Evolutionary conservation across 441 rosid genomes (phyloP), one percentile per base, ranked within the genome.

Genomic region (Eutrema salsugineum): DNA sequence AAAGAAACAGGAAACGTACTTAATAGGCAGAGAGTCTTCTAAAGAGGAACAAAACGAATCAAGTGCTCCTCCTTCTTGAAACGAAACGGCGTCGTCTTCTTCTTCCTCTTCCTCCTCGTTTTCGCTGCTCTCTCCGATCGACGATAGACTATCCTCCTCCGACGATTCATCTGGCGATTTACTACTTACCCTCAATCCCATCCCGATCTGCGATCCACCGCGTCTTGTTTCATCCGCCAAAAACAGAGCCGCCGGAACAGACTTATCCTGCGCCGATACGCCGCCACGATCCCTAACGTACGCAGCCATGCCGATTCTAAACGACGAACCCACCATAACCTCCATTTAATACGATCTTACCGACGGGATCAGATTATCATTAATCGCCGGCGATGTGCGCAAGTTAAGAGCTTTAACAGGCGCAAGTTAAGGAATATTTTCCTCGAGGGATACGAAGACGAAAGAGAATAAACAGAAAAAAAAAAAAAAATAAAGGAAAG

Each of bases 11-110:
- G 1, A 5, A 47, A 77, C 85, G 71, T 63, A 90, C 98, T 91
- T 91, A 67, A 81, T 73, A 0, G 96, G 97, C 3, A 91, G 94
- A 58, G 91, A 83, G 16, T 91, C 97, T 76, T 87, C 94, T 7
- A 93, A 51, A 35, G 88, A 80, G 50, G 77, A 75, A 30, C 65
- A 79, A 49, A 93, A 55, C 28, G 82, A 82, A 30, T 78, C 82
- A 54, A 78, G 64, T 20, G 55, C 48, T 46, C 66, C 71, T 2
- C 36, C 70, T 43, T 63, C 55, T 0, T 82, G 80, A 1, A 82
- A 80, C 47, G 66, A 75, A 36, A 44, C 83, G 47, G 5, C 73
- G 16, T 73, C 83, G 3, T 84, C 84, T 1, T 77, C 84, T 1
- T 76, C 72, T 27, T 78, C 85, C 35, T 78, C 85, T 27, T 77